Evolutionary conservation across 139 green algal species (phyloP).

Genomic region (Zygnema cylindricum): DNA sequence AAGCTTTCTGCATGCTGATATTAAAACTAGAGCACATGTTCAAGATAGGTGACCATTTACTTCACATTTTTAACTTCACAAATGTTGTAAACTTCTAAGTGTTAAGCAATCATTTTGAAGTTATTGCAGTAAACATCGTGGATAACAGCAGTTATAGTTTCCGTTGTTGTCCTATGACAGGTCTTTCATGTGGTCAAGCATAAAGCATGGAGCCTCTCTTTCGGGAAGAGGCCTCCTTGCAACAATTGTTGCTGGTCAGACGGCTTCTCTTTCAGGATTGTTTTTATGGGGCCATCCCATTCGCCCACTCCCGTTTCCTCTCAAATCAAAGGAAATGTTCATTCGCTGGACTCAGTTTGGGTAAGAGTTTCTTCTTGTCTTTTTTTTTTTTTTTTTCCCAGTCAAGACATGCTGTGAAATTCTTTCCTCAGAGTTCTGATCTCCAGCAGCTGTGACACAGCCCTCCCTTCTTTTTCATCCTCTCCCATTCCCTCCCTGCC

Average conservation of each 20-base stretch:
- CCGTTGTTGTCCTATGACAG: conserved; percentile 23
- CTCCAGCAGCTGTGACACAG: no score
- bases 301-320: conserved; percentile 7
- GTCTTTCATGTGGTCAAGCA: conserved; percentile 49
- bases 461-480: no score
- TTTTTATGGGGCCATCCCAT: conserved; percentile 50
- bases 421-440: no score
- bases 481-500: no score
- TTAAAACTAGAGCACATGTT: no score
- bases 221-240: conserved; percentile 12
- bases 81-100: no score
- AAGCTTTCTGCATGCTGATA: not conserved
- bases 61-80: no score
- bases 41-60: no score
- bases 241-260: conserved; percentile 50
- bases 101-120: no score
- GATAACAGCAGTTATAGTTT: no score
- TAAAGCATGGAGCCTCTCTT: conserved; percentile 8
- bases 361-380: conserved; percentile 17
- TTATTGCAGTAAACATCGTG: no score
- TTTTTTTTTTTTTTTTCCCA: not conserved
- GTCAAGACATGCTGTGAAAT: no score
- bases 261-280: conserved; percentile 26
- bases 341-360: conserved; percentile 46
- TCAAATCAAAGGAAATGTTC: conserved; percentile 47